Evolutionary conservation across 352 stramenopile species (phyloP), one percentile per base, ranked within the genome.

Genomic region (Pythium coloratum): DNA sequence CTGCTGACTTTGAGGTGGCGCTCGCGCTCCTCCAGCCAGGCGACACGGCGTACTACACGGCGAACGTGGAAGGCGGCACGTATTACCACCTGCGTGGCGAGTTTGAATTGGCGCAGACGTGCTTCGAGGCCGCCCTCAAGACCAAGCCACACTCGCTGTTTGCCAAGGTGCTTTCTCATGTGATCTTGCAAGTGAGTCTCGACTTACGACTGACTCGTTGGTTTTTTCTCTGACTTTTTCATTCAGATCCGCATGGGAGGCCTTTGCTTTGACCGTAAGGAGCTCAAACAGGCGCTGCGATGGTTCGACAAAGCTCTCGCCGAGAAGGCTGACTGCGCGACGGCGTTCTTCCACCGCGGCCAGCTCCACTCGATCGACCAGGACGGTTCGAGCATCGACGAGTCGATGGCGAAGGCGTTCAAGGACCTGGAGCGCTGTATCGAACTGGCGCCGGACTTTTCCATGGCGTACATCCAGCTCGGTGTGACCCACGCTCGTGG

Each of bases 391-490:
- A 81, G 74, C 50, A 81, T 80, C 16, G 78, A 90, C 50, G 75
- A 69, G 40, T 80, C 83, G 26, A 81, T 91, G 72, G 76, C 68
- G 4, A 65, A 75, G 7, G 86, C 84, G 44, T 55, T 91, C 33
- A 73, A 76, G 36, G 86, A 94, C 71, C 72, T 94, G 32, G 81
- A 91, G 66, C 81, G 78, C 47, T 91, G 82, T 67, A 89, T 91
- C 33, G 78, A 77, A 50, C 65, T 94, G 6, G 72, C 86, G 3
- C 75, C 86, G 0, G 84, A 94, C 66, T 94, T 94, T 49, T 70
- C 86, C 10, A 94, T 92, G 82, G 86, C 86, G 13, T 94, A 91
- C 71, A 90, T 94, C 58, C 86, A 94, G 63, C 68, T 94, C 57
- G 84, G 86, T 42, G 86, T 94, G 36, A 90, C 82, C 14, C 81